phyloP scores from a whole-genome alignment of 2,329 filamentous ascomycete species.

The Geoglossum cookeanum region DNA sequence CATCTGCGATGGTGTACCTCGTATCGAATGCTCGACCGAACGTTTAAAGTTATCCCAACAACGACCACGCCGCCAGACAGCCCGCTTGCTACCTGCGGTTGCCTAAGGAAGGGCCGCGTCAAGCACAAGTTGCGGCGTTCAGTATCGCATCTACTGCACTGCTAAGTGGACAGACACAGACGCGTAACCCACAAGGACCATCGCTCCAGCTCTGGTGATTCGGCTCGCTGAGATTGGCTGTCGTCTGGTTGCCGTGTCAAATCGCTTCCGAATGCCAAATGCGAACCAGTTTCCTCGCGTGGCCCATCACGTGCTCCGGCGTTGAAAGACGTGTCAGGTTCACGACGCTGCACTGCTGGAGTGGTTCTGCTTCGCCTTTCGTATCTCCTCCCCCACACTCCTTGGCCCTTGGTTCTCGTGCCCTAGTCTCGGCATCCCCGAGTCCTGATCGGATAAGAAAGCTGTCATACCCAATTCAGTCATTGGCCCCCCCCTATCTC shows the following conservation, averaged over 20 bases:
- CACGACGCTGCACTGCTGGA: not conserved
- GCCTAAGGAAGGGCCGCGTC: constrained; percentile 1
- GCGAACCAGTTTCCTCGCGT: too few relatives aligned
- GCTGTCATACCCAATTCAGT: not conserved
- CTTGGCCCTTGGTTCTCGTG: not conserved
- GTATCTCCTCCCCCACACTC: not conserved
- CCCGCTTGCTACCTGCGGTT: not conserved
- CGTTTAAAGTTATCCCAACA: too few relatives aligned
- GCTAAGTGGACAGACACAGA: too few relatives aligned
- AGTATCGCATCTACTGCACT: not conserved
- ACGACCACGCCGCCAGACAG: not conserved
- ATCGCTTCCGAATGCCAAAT: too few relatives aligned
- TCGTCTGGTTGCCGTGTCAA: too few relatives aligned
- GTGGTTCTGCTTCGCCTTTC: not conserved
- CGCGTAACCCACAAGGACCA: too few relatives aligned
- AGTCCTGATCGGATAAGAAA: not conserved
- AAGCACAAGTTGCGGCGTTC: not conserved
- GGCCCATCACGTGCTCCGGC: not conserved
- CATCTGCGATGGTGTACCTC: not conserved
- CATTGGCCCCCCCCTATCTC: not conserved
- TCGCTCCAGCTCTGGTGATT: too few relatives aligned
- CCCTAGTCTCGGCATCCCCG: not conserved
- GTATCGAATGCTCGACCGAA: not conserved
- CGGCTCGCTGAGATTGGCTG: too few relatives aligned
- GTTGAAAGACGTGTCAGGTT: not conserved